These are phyloP conservation scores for Pichia sp. DNA, from an alignment of 1,139 yeast species.

Conservation along the genomic window DNA sequence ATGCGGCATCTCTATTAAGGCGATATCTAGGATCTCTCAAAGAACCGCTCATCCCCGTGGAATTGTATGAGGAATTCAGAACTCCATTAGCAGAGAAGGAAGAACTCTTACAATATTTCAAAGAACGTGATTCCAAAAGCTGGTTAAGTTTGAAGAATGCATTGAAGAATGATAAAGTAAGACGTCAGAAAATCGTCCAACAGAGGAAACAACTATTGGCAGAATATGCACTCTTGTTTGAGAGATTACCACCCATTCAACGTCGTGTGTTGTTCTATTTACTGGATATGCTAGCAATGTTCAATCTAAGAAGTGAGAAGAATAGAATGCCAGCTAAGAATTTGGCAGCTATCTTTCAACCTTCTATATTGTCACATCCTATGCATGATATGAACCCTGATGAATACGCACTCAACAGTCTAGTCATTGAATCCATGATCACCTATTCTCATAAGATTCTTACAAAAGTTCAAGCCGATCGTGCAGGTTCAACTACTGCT, in stretches of 20 bases:
- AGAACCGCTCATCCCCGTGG: conserved; percentile 84
- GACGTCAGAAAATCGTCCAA: conserved; percentile 32
- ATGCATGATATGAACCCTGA: conserved; percentile 86
- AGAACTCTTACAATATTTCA: conserved; percentile 55
- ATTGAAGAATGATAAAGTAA: conserved; percentile 2
- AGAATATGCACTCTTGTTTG: conserved; percentile 64
- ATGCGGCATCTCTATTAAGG: conserved; percentile 86
- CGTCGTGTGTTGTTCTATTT: conserved; percentile 84
- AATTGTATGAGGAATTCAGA: conserved; percentile 71
- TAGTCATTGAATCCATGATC: conserved; percentile 82
- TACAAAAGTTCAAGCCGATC: conserved; percentile 39
- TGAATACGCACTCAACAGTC: conserved; percentile 81
- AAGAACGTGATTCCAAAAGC: conserved; percentile 30
- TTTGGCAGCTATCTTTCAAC: conserved; percentile 94
- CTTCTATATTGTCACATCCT: conserved; percentile 88
- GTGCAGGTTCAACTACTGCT: no score
- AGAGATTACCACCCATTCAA: conserved; percentile 59
- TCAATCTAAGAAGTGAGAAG: conserved; percentile 67
- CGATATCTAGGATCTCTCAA: conserved; percentile 83
- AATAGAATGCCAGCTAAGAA: conserved; percentile 92
- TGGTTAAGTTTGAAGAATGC: neutral
- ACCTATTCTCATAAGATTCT: conserved; percentile 76
- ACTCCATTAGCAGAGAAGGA: conserved; percentile 62
- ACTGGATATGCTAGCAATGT: conserved; percentile 78
- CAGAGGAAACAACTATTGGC: conserved; percentile 60